Conservation (phyloP, 2,329 filamentous ascomycete genomes). For the Stachybotrys chlorohalonatus region DNA sequence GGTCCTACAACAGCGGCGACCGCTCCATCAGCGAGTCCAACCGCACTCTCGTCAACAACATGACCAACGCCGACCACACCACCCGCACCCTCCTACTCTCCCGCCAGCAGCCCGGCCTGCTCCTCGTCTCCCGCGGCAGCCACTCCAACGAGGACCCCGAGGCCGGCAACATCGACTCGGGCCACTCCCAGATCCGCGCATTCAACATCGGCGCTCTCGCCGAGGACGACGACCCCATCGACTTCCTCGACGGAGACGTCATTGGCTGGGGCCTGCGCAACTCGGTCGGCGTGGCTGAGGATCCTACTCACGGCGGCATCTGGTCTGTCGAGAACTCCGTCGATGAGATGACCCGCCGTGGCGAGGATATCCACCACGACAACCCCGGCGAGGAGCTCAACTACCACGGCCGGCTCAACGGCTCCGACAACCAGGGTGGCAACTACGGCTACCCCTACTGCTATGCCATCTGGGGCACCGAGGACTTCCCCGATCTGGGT, state of each 20-base stretch:
- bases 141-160: constrained; percentile 50
- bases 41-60: constrained; percentile 49
- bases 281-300: constrained; percentile 61
- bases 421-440: constrained; percentile 22
- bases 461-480: constrained; percentile 55
- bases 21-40: constrained; percentile 32
- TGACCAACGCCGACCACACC: constrained; percentile 52
- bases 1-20: constrained; percentile 51
- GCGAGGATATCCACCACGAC: constrained; percentile 53
- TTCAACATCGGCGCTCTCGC: constrained; percentile 31
- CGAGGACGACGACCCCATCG: constrained; percentile 20
- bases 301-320: constrained; percentile 41
- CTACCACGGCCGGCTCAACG: constrained; percentile 52
- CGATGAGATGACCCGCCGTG: constrained; percentile 50
- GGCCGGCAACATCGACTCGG: constrained; percentile 41
- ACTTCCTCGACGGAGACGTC: constrained; percentile 38
- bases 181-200: constrained; percentile 59
- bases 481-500: constrained; percentile 27
- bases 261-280: constrained; percentile 65
- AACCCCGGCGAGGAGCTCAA: constrained; percentile 71
- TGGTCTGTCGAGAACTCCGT: constrained; percentile 63
- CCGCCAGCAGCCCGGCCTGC: constrained; percentile 38
- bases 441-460: constrained; percentile 68
- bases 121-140: constrained; percentile 60
- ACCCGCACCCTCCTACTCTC: constrained; percentile 61